Evolutionary conservation across 177 flowering plant species (phyloP).

Genomic region (Vitis hybrid): DNA sequence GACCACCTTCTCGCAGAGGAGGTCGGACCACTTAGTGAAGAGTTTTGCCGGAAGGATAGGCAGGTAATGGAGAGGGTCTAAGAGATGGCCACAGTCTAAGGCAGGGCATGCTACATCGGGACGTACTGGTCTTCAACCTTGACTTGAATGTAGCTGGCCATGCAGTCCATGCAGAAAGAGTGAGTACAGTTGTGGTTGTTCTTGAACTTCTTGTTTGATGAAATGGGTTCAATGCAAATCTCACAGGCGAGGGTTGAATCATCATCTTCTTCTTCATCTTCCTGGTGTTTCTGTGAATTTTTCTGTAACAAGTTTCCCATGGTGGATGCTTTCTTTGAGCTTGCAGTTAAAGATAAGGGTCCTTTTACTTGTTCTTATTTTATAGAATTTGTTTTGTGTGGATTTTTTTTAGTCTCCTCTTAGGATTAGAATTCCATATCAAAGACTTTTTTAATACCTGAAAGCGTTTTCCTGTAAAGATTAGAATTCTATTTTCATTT

Average conservation of each 20-base stretch:
- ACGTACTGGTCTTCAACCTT: constrained; percentile 24
- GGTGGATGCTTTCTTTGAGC: not conserved
- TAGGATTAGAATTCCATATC: too few species aligned
- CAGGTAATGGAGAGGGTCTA: constrained; percentile 29
- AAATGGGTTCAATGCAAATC: constrained; percentile 40
- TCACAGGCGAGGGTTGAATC: constrained; percentile 27
- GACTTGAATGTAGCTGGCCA: constrained; percentile 30
- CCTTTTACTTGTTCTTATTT: too few species aligned
- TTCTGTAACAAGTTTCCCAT: not conserved
- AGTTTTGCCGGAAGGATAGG: constrained; percentile 10
- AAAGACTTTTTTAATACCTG: too few species aligned
- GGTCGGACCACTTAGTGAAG: constrained; percentile 39
- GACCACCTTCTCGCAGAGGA: constrained; percentile 14
- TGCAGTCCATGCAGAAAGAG: constrained; percentile 34
- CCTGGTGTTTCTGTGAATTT: not conserved
- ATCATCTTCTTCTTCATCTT: not conserved
- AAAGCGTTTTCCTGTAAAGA: too few species aligned
- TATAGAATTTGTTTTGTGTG: too few species aligned
- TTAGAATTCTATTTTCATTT: too few species aligned
- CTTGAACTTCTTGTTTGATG: constrained; percentile 16
- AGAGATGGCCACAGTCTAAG: constrained; percentile 14
- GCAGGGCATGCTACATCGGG: constrained; percentile 31
- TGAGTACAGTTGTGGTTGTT: constrained; percentile 20
- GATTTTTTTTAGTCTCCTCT: too few species aligned
- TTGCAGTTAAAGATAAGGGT: too few species aligned